A percentile compares a stretch with the other conserved stretches of the same genome.
These are phyloP conservation scores for Crucihimalaya himalaica DNA, from an alignment of 345 rosid genomes.

Conservation along the genomic window DNA sequence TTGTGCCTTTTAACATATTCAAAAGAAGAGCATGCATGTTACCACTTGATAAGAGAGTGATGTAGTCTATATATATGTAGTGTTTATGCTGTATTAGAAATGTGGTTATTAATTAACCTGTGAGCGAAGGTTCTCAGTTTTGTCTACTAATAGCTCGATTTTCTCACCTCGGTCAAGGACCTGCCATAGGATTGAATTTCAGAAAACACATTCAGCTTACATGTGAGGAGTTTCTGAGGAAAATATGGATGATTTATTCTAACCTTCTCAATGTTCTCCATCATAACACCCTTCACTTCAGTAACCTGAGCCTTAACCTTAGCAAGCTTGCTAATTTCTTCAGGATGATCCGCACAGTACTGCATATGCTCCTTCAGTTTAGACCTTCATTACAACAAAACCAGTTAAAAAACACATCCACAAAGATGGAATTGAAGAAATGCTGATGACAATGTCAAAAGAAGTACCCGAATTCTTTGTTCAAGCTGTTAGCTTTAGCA, in stretches of 20 bases:
- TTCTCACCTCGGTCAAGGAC: slow-evolving; percentile 98
- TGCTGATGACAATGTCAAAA: background rate
- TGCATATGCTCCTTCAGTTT: slow-evolving; percentile 91
- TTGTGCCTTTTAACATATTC: slow-evolving; percentile 63
- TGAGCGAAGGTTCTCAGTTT: slow-evolving; percentile 91
- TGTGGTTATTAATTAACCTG: slow-evolving; percentile 57
- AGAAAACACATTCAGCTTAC: slow-evolving; percentile 19
- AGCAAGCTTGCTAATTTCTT: slow-evolving; percentile 90
- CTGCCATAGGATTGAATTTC: slow-evolving; percentile 37
- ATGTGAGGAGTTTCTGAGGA: background rate
- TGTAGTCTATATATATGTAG: background rate
- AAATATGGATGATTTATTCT: background rate
- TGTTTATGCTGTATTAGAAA: background rate
- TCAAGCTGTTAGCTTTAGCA: slow-evolving; percentile 70
- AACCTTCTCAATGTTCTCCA: slow-evolving; percentile 98
- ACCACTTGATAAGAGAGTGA: background rate
- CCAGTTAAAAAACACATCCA: background rate
- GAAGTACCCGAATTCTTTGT: slow-evolving; percentile 69
- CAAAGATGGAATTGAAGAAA: background rate
- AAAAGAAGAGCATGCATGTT: slow-evolving; percentile 18
- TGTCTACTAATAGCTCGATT: slow-evolving; percentile 93
- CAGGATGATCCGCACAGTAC: slow-evolving; percentile 84
- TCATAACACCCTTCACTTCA: slow-evolving; percentile 98
- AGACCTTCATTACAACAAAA: slow-evolving; percentile 50
- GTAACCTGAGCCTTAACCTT: slow-evolving; percentile 96